phyloP scores from a whole-genome alignment of 768 basidiomycete species.

The Panaeolus cyanescens region DNA sequence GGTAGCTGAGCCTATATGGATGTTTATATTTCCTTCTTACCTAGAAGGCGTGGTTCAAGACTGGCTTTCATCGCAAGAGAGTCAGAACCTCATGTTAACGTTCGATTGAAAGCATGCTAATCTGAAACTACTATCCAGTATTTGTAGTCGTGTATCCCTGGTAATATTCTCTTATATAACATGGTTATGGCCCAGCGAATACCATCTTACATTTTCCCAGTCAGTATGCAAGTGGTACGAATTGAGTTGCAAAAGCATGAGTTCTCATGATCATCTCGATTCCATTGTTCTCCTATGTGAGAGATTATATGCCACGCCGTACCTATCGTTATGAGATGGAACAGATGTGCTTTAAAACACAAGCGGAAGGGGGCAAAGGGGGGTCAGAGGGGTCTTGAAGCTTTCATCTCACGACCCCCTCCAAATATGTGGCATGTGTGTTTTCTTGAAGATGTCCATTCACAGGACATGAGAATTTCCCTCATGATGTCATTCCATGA shows the following conservation, averaged over 20 bases:
- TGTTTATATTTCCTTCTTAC: too few species aligned
- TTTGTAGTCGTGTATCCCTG: too few species aligned
- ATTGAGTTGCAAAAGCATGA: too few species aligned
- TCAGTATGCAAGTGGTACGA: too few species aligned
- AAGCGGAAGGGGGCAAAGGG: background rate
- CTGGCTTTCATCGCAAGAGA: background rate
- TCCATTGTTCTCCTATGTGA: too few species aligned
- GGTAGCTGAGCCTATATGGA: too few species aligned
- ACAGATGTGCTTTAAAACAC: background rate
- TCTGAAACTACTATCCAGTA: too few species aligned
- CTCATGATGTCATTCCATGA: background rate
- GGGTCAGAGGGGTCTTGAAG: background rate
- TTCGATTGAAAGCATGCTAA: background rate
- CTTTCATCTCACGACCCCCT: background rate
- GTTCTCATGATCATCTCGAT: too few species aligned
- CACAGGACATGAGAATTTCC: background rate
- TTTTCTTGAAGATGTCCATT: background rate
- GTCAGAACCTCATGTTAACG: background rate
- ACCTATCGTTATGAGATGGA: background rate
- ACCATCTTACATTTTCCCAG: too few species aligned
- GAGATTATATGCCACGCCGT: background rate
- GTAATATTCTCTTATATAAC: too few species aligned
- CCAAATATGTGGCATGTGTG: background rate
- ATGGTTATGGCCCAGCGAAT: too few species aligned
- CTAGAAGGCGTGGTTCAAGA: background rate